Conservation (phyloP, 805 yeast genomes). For the Tetrapisispora nanseiensis region DNA sequence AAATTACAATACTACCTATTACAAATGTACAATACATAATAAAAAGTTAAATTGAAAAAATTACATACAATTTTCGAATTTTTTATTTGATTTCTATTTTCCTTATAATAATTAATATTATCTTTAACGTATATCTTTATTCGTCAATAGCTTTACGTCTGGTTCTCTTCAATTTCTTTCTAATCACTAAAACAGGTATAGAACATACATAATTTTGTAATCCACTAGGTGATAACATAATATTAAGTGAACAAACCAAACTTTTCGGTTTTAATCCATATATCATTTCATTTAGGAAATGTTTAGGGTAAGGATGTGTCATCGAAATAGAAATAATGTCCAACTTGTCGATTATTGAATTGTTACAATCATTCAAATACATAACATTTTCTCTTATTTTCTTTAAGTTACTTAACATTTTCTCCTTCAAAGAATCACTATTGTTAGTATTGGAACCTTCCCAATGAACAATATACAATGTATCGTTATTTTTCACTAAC, state of each 20-base stretch:
- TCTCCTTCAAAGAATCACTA: conserved; percentile 5
- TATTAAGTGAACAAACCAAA: conserved; percentile 23
- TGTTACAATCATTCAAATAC: conserved; percentile 24
- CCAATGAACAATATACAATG: conserved; percentile 52
- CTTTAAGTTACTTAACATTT: conserved; percentile 11
- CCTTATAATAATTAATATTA: too few relatives aligned
- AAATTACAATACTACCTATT: too few relatives aligned
- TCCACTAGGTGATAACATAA: conserved; percentile 16
- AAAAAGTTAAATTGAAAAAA: too few relatives aligned
- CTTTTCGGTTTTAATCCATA: conserved; percentile 28
- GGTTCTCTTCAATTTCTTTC: conserved; percentile 25
- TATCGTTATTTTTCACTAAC: conserved; percentile 71
- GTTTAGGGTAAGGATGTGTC: conserved; percentile 33
- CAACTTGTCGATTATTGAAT: conserved; percentile 19
- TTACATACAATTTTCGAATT: too few relatives aligned
- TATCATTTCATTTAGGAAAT: conserved; percentile 30
- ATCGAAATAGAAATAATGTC: conserved; percentile 28
- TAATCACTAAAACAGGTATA: conserved; percentile 26
- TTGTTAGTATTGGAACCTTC: conserved; percentile 5
- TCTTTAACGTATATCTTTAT: neutral
- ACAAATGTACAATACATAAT: too few relatives aligned
- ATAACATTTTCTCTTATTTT: conserved; percentile 13
- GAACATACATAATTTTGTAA: conserved; percentile 27
- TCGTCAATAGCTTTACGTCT: conserved; percentile 17
- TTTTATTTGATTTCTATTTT: too few relatives aligned